Conservation (phyloP, 768 basidiomycete species). For the Saitozyma sp. region DNA sequence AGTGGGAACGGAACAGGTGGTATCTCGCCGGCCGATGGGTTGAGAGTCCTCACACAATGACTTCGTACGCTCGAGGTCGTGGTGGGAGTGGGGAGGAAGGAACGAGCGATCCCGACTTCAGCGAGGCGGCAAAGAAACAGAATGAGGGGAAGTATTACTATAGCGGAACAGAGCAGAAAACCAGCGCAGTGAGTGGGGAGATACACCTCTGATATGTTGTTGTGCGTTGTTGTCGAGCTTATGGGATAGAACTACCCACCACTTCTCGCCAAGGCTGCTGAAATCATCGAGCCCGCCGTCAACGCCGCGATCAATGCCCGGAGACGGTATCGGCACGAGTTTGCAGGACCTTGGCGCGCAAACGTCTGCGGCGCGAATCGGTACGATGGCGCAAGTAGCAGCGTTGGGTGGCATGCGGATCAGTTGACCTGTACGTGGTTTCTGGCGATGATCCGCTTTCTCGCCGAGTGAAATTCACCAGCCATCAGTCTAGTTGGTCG, state of each 20-base stretch:
- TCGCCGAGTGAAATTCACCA: too few species aligned
- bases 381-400: constrained; percentile 49
- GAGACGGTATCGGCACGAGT: constrained; percentile 42
- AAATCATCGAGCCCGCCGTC: constrained; percentile 45
- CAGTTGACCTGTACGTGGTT: constrained; percentile 48
- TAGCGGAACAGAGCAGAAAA: constrained; percentile 20
- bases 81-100: constrained; percentile 1
- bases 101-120: constrained; percentile 7
- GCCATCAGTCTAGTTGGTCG: not conserved
- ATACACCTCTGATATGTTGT: not conserved
- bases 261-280: constrained; percentile 40
- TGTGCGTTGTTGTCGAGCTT: not conserved
- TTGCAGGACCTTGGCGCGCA: constrained; percentile 47
- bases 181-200: constrained; percentile 14
- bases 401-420: constrained; percentile 53
- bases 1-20: constrained; percentile 43
- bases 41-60: constrained; percentile 42
- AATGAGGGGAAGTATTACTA: constrained; percentile 28
- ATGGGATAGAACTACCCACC: constrained; percentile 31
- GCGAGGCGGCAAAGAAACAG: constrained; percentile 2
- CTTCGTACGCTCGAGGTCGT: constrained; percentile 14
- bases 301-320: constrained; percentile 36
- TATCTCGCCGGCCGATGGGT: constrained; percentile 46
- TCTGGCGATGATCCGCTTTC: not conserved
- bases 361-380: constrained; percentile 50